phyloP scores from a whole-genome alignment of 2,329 filamentous ascomycete species.

The Didymella exigua region DNA sequence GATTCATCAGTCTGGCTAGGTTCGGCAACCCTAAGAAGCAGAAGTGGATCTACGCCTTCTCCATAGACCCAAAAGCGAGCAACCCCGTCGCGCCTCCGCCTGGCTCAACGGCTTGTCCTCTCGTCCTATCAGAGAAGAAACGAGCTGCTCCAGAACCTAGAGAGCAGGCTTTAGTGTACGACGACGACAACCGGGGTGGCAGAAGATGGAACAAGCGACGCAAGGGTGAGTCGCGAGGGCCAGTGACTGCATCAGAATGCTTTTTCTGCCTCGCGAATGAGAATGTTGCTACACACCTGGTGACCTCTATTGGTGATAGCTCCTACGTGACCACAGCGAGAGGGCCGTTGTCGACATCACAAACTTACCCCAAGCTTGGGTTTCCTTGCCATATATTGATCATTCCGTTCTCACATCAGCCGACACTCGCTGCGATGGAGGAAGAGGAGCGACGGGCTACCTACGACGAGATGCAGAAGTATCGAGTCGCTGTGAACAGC shows the following conservation, averaged over 20 bases:
- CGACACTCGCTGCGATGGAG: slow-evolving; percentile 73
- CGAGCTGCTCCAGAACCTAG: slow-evolving; percentile 53
- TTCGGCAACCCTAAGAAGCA: slow-evolving; percentile 77
- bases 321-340: slow-evolving; percentile 91
- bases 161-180: slow-evolving; percentile 46
- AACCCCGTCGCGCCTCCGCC: slow-evolving; percentile 65
- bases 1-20: slow-evolving; percentile 87
- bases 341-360: slow-evolving; percentile 76
- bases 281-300: slow-evolving; percentile 82
- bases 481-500: slow-evolving; percentile 74
- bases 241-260: slow-evolving; percentile 70
- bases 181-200: slow-evolving; percentile 42
- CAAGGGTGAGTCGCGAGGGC: slow-evolving; percentile 41
- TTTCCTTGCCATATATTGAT: slow-evolving; percentile 91
- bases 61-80: slow-evolving; percentile 68
- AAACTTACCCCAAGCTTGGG: slow-evolving; percentile 72
- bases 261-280: slow-evolving; percentile 96
- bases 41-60: slow-evolving; percentile 76
- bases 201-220: slow-evolving; percentile 50
- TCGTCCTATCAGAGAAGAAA: slow-evolving; percentile 64
- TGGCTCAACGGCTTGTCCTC: slow-evolving; percentile 78
- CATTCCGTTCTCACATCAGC: slow-evolving; percentile 81
- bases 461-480: slow-evolving; percentile 80
- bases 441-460: slow-evolving; percentile 64
- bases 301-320: slow-evolving; percentile 86